Evolutionary conservation across 331 rosid genomes (phyloP).

Genomic region (Quercus tomentella): DNA sequence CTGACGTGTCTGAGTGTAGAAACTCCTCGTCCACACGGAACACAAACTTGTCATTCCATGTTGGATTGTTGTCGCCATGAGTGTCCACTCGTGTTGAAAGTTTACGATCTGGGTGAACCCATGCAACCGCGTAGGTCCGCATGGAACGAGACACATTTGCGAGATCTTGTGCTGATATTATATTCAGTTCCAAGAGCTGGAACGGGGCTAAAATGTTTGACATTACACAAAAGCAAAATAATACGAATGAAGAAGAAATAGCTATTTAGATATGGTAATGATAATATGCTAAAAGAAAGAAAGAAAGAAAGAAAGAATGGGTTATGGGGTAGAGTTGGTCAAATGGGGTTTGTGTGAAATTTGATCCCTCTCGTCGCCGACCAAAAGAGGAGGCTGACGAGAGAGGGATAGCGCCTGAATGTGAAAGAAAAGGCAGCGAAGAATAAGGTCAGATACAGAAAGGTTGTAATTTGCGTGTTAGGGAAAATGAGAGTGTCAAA

Average conservation of each 20-base stretch:
- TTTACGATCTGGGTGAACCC: slow-evolving; percentile 84
- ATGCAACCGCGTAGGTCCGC: slow-evolving; percentile 81
- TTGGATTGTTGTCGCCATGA: slow-evolving; percentile 58
- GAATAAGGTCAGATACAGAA: too few species aligned
- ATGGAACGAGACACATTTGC: slow-evolving; percentile 57
- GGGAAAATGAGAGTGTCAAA: too few species aligned
- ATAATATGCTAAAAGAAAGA: background rate
- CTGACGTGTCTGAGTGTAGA: slow-evolving; percentile 48
- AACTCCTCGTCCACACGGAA: slow-evolving; percentile 78
- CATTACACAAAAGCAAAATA: slow-evolving; percentile 26
- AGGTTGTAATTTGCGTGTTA: too few species aligned
- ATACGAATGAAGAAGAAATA: background rate
- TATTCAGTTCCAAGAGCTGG: slow-evolving; percentile 75
- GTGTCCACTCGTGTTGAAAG: slow-evolving; percentile 82
- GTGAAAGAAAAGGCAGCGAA: too few species aligned
- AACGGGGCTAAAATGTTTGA: slow-evolving; percentile 48
- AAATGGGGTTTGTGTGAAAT: background rate
- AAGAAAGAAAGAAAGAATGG: background rate
- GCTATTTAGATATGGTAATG: too few species aligned
- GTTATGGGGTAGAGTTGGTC: background rate
- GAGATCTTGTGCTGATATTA: slow-evolving; percentile 84
- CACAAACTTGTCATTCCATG: slow-evolving; percentile 92
- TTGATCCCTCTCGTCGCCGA: too few species aligned
- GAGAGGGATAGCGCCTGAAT: too few species aligned
- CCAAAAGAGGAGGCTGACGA: too few species aligned